These are phyloP conservation scores for Bryoerythrophyllum caledonicum DNA, from an alignment of 225 moss, liverwort and hornwort species.

Conservation along the genomic window DNA sequence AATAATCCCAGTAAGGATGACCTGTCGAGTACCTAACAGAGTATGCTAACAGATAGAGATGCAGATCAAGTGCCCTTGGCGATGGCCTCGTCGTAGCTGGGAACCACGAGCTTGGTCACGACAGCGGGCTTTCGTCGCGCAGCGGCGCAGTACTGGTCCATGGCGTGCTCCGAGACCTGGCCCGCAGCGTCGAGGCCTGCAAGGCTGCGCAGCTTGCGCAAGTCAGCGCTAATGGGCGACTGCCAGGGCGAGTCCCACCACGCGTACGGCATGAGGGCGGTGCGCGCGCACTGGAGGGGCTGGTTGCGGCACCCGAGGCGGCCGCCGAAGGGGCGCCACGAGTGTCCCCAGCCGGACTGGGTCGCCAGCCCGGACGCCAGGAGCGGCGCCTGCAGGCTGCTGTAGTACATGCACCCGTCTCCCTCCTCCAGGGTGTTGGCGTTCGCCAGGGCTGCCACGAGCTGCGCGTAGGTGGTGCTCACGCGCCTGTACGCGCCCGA, in stretches of 20 bases:
- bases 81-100: constrained; percentile 33
- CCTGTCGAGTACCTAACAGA: no score
- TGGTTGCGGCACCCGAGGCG: constrained; percentile 60
- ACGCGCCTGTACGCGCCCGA: constrained; percentile 73
- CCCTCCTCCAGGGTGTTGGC: constrained; percentile 49
- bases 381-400: constrained; percentile 59
- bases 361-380: constrained; percentile 45
- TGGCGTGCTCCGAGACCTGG: constrained; percentile 48
- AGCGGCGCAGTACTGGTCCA: constrained; percentile 43
- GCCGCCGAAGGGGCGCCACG: constrained; percentile 74
- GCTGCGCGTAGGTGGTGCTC: constrained; percentile 77
- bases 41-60: no score
- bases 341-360: constrained; percentile 75
- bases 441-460: constrained; percentile 66
- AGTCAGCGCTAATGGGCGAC: constrained; percentile 45
- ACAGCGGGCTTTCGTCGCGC: constrained; percentile 21
- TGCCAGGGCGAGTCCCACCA: constrained; percentile 94
- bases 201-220: constrained; percentile 42
- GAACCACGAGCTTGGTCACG: constrained; percentile 26
- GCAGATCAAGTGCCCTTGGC: constrained; percentile 19
- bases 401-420: constrained; percentile 51
- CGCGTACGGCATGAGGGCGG: constrained; percentile 62
- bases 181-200: constrained; percentile 35
- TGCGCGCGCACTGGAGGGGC: constrained; percentile 53
- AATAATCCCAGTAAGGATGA: no score